Evolutionary conservation across 371 early-diverging fungal species (phyloP).

Genomic region (Rhizopus sp.): DNA sequence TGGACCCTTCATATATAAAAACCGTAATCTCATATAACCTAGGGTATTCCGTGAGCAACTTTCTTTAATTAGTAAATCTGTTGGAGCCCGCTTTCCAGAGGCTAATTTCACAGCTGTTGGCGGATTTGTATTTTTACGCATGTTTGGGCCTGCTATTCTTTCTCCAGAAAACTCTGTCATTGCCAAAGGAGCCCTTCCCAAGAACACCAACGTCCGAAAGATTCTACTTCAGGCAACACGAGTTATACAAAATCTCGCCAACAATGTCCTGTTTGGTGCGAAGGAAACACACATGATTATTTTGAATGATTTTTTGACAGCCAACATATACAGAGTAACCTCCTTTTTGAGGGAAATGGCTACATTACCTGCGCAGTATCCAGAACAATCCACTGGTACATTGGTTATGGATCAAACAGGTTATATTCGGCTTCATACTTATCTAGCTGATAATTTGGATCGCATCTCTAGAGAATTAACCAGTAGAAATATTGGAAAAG

Average conservation of each 20-base stretch:
- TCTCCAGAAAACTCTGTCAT: conserved; percentile 74
- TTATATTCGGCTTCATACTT: conserved; percentile 63
- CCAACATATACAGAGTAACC: conserved; percentile 68
- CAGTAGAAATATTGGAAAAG: conserved; percentile 26
- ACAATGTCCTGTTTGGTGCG: conserved; percentile 89
- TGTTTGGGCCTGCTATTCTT: conserved; percentile 92
- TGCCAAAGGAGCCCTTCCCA: conserved; percentile 36
- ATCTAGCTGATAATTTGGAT: conserved; percentile 70
- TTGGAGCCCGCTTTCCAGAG: conserved; percentile 81
- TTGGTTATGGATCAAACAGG: conserved; percentile 55
- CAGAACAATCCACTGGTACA: conserved; percentile 3
- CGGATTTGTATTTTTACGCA: conserved; percentile 91
- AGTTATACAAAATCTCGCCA: conserved; percentile 93
- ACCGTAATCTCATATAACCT: neutral
- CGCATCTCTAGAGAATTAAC: conserved; percentile 67
- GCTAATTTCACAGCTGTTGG: conserved; percentile 87
- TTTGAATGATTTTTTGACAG: conserved; percentile 81
- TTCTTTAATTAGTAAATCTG: conserved; percentile 72
- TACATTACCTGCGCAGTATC: conserved; percentile 12
- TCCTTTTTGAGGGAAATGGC: conserved; percentile 61
- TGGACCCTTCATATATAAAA: neutral
- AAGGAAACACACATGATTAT: conserved; percentile 91
- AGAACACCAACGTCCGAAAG: conserved; percentile 59
- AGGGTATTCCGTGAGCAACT: conserved; percentile 78
- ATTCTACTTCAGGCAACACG: conserved; percentile 89